Evolutionary conservation across 495 filamentous ascomycete species (phyloP), one percentile per base, ranked within the genome.

Genomic region (Darksidea phi): DNA sequence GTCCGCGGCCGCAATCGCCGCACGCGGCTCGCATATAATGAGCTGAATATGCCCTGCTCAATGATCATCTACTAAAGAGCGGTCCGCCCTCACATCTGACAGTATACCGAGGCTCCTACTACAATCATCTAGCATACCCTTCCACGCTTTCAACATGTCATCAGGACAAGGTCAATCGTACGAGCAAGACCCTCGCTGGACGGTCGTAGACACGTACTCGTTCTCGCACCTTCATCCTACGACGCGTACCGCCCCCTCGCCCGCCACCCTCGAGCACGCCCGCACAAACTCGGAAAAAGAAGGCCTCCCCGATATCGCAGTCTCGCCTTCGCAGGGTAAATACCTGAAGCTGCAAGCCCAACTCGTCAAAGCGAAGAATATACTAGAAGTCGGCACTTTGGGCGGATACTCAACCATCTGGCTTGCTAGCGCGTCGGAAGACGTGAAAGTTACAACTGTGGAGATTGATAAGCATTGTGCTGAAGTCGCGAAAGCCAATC

Each of bases 391-490:
- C 25, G 72, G 72, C 11, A 73, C 71, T 0, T 47, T 74, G 26
- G 72, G 72, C 58, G 72, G 67, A 20, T 71, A 71, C 59, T 71
- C 64, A 11, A 69, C 67, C 11, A 72, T 74, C 48, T 73, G 67
- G 69, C 57, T 73, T 10, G 71, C 69, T 13, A 59, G 26, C 18
- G 18, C 61, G 11, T 59, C 47, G n/a, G 64, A 68, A 6, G 48
- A 61, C 21, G 57, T 67, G 24, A 54, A 61, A 12, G 59, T 74
- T 28, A 64, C 61, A 0, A 72, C 59, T 15, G 66, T 74, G 20
- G 72, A 75, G 48, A 49, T 73, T 11, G 51, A 67, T 36, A 15
- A 28, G 21, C 45, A 67, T 6, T 67, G 70, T 41, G 70, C 70
- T n/a, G 41, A 38, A 10, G 64, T 73, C 25, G 71, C 72, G n/a